These are phyloP conservation scores for Sporobolomyces pararoseus DNA, from an alignment of 768 basidiomycete genomes.

Conservation along the genomic window DNA sequence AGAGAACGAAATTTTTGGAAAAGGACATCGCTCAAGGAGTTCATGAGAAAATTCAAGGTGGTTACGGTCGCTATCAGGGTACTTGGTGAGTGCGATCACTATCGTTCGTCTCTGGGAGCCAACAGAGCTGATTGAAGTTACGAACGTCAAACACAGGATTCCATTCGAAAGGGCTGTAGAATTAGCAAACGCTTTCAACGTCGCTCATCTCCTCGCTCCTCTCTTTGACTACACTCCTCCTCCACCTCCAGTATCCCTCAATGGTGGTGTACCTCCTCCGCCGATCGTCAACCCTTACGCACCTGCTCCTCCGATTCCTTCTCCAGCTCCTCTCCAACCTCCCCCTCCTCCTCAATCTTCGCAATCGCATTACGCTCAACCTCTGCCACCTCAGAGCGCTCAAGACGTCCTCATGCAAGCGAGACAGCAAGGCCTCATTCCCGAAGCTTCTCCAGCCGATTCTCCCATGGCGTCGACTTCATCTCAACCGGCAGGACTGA, in stretches of 20 bases:
- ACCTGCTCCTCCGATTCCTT: not conserved
- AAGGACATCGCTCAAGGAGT: constrained; percentile 77
- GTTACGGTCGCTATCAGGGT: constrained; percentile 98
- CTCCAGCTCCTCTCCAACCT: constrained; percentile 11
- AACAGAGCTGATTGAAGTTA: too few species aligned
- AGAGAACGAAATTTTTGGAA: constrained; percentile 85
- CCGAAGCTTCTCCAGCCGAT: not conserved
- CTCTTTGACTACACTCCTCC: constrained; percentile 64
- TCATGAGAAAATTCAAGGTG: constrained; percentile 93
- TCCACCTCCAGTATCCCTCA: constrained; percentile 31
- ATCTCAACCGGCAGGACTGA: constrained; percentile 7
- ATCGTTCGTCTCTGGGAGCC: not conserved
- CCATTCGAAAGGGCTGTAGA: constrained; percentile 91
- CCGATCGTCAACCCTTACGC: constrained; percentile 29
- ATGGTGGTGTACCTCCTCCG: constrained; percentile 15
- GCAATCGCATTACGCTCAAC: not conserved
- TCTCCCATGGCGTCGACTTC: not conserved
- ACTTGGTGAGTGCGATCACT: constrained; percentile 69
- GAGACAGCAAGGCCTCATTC: constrained; percentile 31
- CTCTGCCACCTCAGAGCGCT: constrained; percentile 15
- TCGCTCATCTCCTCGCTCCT: constrained; percentile 77
- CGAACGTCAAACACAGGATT: constrained; percentile 63
- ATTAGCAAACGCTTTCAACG: constrained; percentile 85
- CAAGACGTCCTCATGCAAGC: constrained; percentile 34
- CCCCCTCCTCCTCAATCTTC: not conserved